These are phyloP conservation scores for Aphanomyces cochlioides DNA, from an alignment of 352 stramenopile genomes.

Conservation along the genomic window DNA sequence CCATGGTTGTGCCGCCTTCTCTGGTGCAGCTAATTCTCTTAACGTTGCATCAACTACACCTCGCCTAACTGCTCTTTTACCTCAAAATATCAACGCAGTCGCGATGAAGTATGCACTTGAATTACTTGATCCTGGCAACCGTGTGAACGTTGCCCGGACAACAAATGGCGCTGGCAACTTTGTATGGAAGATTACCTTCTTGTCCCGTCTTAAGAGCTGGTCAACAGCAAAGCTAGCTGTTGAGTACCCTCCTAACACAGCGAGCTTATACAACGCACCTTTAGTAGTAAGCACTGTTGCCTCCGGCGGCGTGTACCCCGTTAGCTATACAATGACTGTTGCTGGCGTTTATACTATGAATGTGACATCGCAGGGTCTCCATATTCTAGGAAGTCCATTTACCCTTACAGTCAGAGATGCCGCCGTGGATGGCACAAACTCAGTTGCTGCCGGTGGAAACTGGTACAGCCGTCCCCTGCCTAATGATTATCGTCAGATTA, in stretches of 20 bases:
- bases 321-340: conserved; percentile 89
- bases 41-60: conserved; percentile 31
- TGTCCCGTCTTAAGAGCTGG: conserved; percentile 81
- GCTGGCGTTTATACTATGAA: conserved; percentile 85
- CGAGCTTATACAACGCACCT: conserved; percentile 46
- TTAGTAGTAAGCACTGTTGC: conserved; percentile 53
- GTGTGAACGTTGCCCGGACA: conserved; percentile 46
- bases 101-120: conserved; percentile 62
- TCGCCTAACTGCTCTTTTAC: conserved; percentile 56
- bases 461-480: conserved; percentile 34
- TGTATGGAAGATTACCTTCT: conserved; percentile 90
- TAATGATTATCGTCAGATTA: conserved; percentile 28
- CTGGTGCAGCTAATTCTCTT: conserved; percentile 38
- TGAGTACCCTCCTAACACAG: conserved; percentile 50
- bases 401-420: conserved; percentile 73
- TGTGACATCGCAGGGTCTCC: conserved; percentile 71
- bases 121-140: conserved; percentile 43
- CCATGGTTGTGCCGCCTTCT: conserved; percentile 59
- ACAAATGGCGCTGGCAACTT: conserved; percentile 44
- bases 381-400: conserved; percentile 90
- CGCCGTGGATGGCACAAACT: conserved; percentile 60
- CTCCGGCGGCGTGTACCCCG: conserved; percentile 80
- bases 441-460: conserved; percentile 58
- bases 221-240: conserved; percentile 63
- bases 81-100: conserved; percentile 51